Base-by-base conservation (phyloP, 1,284 basidiomycete genomes). In the Cutaneotrichosporon dermatis region DNA sequence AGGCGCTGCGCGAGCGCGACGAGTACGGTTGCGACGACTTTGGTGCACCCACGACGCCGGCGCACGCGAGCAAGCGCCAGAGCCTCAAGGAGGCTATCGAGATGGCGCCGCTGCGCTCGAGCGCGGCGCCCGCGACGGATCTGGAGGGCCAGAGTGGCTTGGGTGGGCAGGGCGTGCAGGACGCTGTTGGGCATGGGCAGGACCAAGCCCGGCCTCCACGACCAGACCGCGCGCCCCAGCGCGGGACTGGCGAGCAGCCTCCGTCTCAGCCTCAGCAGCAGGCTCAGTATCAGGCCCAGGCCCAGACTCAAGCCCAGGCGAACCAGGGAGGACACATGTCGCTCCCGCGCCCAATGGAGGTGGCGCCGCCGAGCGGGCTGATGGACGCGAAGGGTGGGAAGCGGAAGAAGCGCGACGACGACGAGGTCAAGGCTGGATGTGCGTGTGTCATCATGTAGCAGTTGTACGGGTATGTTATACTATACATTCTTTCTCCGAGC, bases 361-460 rank as follows among this genome's bases (percentile, higher is more conserved):
- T 35, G 25, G n/a, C 42, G 25, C 13, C 25, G 51, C 44, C 13
- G 33, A 8, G 44, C 10, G 15, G 34, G 4, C 10, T 25, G n/a
- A 33, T n/a, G 37, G 16, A 13, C 43, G 37, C 40, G 53, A 16
- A 54, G 41, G 55, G 33, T 55, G 16, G 52, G 13, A 53, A 49
- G 51, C 34, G 40, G 45, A 52, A 48, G 45, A 25, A 25, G 25
- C 25, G 25, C 25, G 59, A 44, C 25, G 52, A 54, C 44, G 61
- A 63, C 61, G 58, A 63, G 10, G 56, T 63, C 55, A 59, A 57
- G 36, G 52, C 46, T 13, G 55, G 55, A 35, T 63, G 61, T 33
- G 55, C 42, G 50, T 63, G 61, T 59, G 53, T 63, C 34, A 58
- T 63, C 52, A 63, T 63, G 61, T 63, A 62, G 61, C 40, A 16